Evolutionary conservation across 176 grass and related monocot species (phyloP), one percentile per base, ranked within the genome.

Genomic region (Aegilops bicornis): DNA sequence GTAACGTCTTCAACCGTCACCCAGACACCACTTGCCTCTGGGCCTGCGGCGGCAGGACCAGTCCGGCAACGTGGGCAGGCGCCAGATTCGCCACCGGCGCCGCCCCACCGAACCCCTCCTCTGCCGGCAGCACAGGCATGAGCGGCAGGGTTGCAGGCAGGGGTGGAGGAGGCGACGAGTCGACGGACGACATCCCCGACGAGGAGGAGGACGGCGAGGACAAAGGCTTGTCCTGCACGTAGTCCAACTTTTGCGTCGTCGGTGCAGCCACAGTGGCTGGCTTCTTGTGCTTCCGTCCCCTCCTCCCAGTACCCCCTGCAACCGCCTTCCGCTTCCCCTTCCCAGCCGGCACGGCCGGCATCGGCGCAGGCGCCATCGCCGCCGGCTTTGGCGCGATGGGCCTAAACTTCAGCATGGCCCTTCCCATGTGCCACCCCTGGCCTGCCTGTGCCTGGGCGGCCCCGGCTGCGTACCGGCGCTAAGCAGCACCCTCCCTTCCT

Each of bases 341-440:
- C 16, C 52, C 15, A 56, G 52, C 52, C 14, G 47, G 14, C 47
- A 50, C 47, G 47, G 47, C 7, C 54, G 54, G 6, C 19, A 8
- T 7, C 54, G 54, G 67, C 6, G 43, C 82, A 1, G 80, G 75
- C 45, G 88, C 75, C 85, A 89, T 87, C 2, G 80, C 71, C 22
- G 79, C 84, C 8, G 94, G 94, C 82, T 96, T 96, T 19, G 96
- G 96, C 27, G 94, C 96, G 54, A 98, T 98, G 50, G 96, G 96
- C 13, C 96, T 82, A 54, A 86, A 98, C 88, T 92, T 89, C 11
- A 94, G 88, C 96, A 98, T 92, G 80, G 94, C 88, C 30, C 30
- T 79, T 14, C 91, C 96, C 69, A 94, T 83, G 64, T 88, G 80
- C 91, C 90, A 90, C 77, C 88, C 86, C 27, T 56, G 52, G 31